Evolutionary conservation across 371 early-diverging fungal genomes (phyloP), one percentile per base, ranked within the genome.

Genomic region (Mucor sp.): DNA sequence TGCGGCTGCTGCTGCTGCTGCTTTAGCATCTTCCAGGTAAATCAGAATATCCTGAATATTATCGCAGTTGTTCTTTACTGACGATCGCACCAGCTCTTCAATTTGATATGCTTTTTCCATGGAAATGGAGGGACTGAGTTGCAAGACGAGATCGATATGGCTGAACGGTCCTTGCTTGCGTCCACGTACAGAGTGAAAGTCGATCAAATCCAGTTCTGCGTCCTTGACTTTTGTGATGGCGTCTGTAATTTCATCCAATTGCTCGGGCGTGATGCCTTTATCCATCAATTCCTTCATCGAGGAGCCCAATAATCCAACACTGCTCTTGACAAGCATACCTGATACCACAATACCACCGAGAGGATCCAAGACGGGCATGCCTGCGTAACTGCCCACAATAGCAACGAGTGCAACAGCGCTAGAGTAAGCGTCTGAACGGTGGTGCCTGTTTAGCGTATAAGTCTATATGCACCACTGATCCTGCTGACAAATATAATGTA

Each of bases 391-490:
- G 5, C 90, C 91, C 17, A 76, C 83, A 58, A 90, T 88, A 8
- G 90, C 88, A 28, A 77, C 87, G 0, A 88, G 70, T 0, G 90
- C 86, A 23, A 90, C 85, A n/a, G 86, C 58, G 63, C 89, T 88
- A 8, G 91, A 85, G 75, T 82, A 78, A 5, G 91, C 88, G 62
- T 90, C 91, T 68, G 86, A 85, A 55, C 91, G 88, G 66, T 91
- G 91, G 60, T 91, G 91, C 91, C 85, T 84, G 53, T 0, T 12
- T 4, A 9, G 14, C 4, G 27, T 27, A 2, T 23, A 0, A 23
- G 21, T 48, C 4, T 48, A 23, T 23, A 48, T 7, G 33, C 7
- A 3, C 8, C 33, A 3, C 7, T 33, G 33, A 33, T 33, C 30
- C 30, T 30, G 30, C 30, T 30, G 30, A 30, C 21, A 48, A 5